Percentiles rank a stretch among this genome's conserved stretches.
These are phyloP conservation scores for Dentipellis fragilis DNA, from an alignment of 768 basidiomycete genomes.

Conservation along the genomic window DNA sequence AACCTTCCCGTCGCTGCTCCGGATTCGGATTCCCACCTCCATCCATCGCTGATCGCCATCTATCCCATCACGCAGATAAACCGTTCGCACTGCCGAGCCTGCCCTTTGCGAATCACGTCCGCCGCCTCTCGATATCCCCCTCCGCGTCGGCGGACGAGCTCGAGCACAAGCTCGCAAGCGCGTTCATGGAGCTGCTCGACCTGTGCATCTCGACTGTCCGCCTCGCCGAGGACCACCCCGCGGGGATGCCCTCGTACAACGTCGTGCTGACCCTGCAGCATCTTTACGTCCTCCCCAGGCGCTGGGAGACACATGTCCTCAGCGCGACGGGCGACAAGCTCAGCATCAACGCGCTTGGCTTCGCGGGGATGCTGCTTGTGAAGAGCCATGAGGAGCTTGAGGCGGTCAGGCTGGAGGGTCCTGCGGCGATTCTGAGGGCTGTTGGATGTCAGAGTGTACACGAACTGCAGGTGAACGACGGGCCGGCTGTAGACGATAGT, in stretches of 20 bases:
- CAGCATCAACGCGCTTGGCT: slow-evolving; percentile 80
- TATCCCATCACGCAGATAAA: slow-evolving; percentile 49
- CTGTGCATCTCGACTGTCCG: slow-evolving; percentile 66
- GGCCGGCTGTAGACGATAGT: neutral
- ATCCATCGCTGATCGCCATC: neutral
- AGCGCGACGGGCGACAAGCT: slow-evolving; percentile 45
- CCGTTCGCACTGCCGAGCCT: slow-evolving; percentile 61
- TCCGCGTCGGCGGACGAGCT: slow-evolving; percentile 31
- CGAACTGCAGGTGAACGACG: slow-evolving; percentile 48
- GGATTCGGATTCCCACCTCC: neutral
- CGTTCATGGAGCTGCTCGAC: slow-evolving; percentile 69
- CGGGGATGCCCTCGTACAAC: slow-evolving; percentile 71
- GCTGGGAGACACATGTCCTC: slow-evolving; percentile 46
- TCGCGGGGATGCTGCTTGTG: slow-evolving; percentile 82
- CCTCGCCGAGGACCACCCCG: slow-evolving; percentile 50
- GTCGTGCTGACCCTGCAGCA: slow-evolving; percentile 75
- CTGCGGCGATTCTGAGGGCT: slow-evolving; percentile 49
- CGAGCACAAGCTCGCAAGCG: slow-evolving; percentile 39
- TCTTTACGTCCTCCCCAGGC: slow-evolving; percentile 78
- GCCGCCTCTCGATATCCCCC: slow-evolving; percentile 33
- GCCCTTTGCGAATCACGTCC: slow-evolving; percentile 76
- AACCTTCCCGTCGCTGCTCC: neutral
- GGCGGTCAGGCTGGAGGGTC: slow-evolving; percentile 51
- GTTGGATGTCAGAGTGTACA: slow-evolving; percentile 63
- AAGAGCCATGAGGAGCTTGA: slow-evolving; percentile 73